Evolutionary conservation across 2,329 filamentous ascomycete species (phyloP), one percentile per base, ranked within the genome.

Genomic region (Cladophialophora carrionii): DNA sequence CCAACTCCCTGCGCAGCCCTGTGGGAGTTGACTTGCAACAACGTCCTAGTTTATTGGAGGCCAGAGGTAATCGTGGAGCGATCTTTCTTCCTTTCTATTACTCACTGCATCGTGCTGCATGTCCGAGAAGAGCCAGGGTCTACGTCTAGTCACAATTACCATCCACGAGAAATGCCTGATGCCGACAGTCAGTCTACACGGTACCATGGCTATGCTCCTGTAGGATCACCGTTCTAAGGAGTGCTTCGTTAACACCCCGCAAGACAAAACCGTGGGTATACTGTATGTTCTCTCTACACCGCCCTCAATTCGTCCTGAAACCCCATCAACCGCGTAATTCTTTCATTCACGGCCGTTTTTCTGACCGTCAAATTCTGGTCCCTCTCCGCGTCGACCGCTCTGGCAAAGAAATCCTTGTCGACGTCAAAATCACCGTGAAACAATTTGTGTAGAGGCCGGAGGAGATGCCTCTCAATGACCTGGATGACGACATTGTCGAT

Each of bases 401-500:
- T 48, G 3, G 51, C 54, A 24, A 61, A 61, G 34, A 43, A 14
- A n/a, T 61, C 58, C 34, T 48, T 61, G 51, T 61, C 51, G 7
- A 61, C 24, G 8, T 51, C 58, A 32, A 61, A 54, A 24, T 61
- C 58, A 34, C 58, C 58, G 26, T 55, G 49, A 24, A 61, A 61
- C 58, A 61, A 17, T 32, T 20, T 61, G 14, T 61, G 58, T 24
- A 61, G 34, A 1, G 58, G 58, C 14, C 58, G 49, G 14, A 61
- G 32, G 12, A 61, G 51, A 32, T 61, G 58, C 12, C 58, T 49
- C 51, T 61, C 58, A 17, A 61, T 32, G 22, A 61, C 58, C 34
- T 61, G 58, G 24, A 61, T 51, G 12, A 61, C 58, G 14, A 61
- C 58, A 24, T 61, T 61, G 58, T 61, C 58, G 51, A 61, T 48